These are phyloP conservation scores for Iberis pinnata DNA, from an alignment of 345 rosid genomes.

Conservation along the genomic window DNA sequence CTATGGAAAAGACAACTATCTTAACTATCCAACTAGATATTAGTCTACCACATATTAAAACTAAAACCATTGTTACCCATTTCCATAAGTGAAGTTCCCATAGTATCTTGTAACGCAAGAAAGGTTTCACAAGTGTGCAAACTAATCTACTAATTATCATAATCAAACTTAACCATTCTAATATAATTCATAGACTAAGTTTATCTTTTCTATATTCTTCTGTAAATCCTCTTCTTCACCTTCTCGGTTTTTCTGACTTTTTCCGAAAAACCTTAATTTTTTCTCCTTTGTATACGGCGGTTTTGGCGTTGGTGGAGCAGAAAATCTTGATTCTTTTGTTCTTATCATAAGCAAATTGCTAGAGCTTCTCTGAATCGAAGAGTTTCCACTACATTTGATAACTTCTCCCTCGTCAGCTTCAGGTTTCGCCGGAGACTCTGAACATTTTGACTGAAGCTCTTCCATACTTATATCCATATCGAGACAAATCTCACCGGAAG, in stretches of 20 bases:
- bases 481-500: background rate
- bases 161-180: constrained; percentile 52
- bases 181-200: constrained; percentile 28
- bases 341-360: background rate
- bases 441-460: background rate
- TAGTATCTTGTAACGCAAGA: constrained; percentile 24
- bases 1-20: constrained; percentile 45
- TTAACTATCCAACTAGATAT: too few relatives aligned
- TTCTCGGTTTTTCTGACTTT: background rate
- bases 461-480: background rate
- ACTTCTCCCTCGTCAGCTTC: background rate
- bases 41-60: constrained; percentile 57
- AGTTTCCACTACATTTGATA: background rate
- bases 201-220: constrained; percentile 37
- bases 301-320: background rate
- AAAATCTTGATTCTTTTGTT: background rate
- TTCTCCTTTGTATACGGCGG: background rate
- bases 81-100: constrained; percentile 55
- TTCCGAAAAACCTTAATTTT: background rate
- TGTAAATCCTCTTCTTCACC: constrained; percentile 38
- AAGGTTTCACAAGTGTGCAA: constrained; percentile 38
- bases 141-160: constrained; percentile 35
- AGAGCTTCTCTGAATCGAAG: background rate
- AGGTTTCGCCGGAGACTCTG: background rate
- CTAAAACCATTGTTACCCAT: constrained; percentile 60